Evolutionary conservation across 257 asterid species (phyloP).

Genomic region (Thymus quinquecostatus): DNA sequence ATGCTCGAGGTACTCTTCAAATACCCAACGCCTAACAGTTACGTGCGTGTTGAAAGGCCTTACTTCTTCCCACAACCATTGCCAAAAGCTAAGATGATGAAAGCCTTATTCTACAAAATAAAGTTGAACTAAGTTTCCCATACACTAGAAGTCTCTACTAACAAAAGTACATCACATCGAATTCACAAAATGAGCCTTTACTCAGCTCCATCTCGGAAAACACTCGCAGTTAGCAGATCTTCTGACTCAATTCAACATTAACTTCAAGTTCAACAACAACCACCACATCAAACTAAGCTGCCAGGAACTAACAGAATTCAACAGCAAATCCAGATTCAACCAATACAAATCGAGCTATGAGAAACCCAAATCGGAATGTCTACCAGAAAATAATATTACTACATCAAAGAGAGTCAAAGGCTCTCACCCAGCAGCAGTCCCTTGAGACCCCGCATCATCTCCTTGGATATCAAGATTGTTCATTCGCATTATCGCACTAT

Average conservation of each 20-base stretch:
- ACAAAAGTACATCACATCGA: neutral
- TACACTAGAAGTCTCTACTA: neutral
- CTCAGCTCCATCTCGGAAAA: constrained; percentile 14
- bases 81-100: constrained; percentile 22
- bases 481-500: constrained; percentile 59
- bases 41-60: neutral
- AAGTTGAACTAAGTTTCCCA: neutral
- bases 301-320: neutral
- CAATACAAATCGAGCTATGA: constrained; percentile 3
- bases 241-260: neutral
- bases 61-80: neutral
- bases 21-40: constrained; percentile 14
- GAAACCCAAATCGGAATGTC: neutral
- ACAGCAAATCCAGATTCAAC: constrained; percentile 8
- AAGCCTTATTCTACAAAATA: neutral
- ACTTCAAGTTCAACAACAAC: neutral
- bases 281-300: neutral
- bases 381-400: neutral
- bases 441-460: constrained; percentile 91
- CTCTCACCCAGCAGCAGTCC: constrained; percentile 85
- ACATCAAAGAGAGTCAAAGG: constrained; percentile 24
- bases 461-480: constrained; percentile 81
- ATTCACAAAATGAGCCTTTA: constrained; percentile 13
- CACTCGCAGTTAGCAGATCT: neutral
- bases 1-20: neutral